Evolutionary conservation across 2,329 filamentous ascomycete species (phyloP), one percentile per base, ranked within the genome.

Genomic region (Hymenoscyphus occultus): DNA sequence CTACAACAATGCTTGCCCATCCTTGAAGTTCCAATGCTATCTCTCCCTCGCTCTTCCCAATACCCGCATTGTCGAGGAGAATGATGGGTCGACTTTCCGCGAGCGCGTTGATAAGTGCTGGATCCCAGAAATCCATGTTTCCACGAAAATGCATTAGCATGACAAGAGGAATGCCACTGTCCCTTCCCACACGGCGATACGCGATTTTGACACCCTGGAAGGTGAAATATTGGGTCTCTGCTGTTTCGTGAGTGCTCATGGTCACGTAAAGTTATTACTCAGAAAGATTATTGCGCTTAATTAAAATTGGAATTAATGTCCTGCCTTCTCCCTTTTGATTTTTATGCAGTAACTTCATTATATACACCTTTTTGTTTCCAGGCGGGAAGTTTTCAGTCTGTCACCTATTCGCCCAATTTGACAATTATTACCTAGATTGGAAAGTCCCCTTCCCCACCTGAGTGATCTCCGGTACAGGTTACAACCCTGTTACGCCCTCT

Each of bases 11-110:
- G 19, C 71, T 64, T 3, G 76, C 75, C 72, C 73, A 76, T 57
- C 65, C 72, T 58, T 68, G 61, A 59, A 73, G 74, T n/a, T 66
- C 72, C 2, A 66, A 69, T 2, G 72, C 71, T 39, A 78, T 73
- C 28, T 70, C 62, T 35, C 77, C 77, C n/a, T 64, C 63, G 62
- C 72, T 75, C 28, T 72, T 71, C 31, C 77, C 77, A 32, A 76
- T 71, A 13, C 77, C 77, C 6, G 75, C 69, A 56, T 76, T 74
- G 72, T 79, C 77, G 60, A 78, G 71, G 56, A 77, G 68, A 48
- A 79, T 65, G 51, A 79, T 65, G 1, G 71, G 71, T 0, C 77
- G 73, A 6, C 62, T 65, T 3, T 67, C 61, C 16, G 74, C 73
- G 12, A 79, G 69, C 12, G 68, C 62, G 58, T 78, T 77, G 68